Conservation (phyloP, 202 grass and related monocot species). For the Carex sylvatica region DNA sequence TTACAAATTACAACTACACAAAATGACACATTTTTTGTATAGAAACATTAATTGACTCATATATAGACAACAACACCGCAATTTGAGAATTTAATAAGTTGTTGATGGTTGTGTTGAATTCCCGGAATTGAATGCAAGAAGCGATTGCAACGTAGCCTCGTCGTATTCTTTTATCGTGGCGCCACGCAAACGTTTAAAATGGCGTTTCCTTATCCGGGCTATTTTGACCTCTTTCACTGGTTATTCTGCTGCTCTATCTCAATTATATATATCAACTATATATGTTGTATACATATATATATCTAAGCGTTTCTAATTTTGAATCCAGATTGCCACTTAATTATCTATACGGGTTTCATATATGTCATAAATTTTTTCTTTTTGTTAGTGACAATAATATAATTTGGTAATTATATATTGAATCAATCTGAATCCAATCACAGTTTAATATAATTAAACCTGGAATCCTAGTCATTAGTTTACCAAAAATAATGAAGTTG, state of each 20-base stretch:
- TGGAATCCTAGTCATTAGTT: too few species aligned
- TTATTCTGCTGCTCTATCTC: constrained; percentile 2
- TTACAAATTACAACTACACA: too few species aligned
- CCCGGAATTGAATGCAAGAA: constrained; percentile 1
- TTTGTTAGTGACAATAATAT: neutral
- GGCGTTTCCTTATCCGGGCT: neutral
- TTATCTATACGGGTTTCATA: neutral
- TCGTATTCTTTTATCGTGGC: constrained; percentile 21
- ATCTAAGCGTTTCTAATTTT: neutral
- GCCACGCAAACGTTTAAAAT: neutral
- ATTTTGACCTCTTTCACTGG: constrained; percentile 9
- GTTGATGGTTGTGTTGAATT: neutral
- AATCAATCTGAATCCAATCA: neutral
- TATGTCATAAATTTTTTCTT: neutral
- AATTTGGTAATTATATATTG: neutral
- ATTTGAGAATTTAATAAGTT: neutral
- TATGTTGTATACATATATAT: neutral
- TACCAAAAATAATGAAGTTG: too few species aligned
- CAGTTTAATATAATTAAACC: too few species aligned
- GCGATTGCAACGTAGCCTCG: constrained; percentile 24
- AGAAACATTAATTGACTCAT: too few species aligned
- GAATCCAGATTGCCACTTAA: neutral
- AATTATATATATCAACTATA: neutral
- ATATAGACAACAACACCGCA: too few species aligned
- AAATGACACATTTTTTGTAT: too few species aligned